These are phyloP conservation scores for Colletotrichum sp. DNA, from an alignment of 2,329 filamentous ascomycete species.

Conservation along the genomic window DNA sequence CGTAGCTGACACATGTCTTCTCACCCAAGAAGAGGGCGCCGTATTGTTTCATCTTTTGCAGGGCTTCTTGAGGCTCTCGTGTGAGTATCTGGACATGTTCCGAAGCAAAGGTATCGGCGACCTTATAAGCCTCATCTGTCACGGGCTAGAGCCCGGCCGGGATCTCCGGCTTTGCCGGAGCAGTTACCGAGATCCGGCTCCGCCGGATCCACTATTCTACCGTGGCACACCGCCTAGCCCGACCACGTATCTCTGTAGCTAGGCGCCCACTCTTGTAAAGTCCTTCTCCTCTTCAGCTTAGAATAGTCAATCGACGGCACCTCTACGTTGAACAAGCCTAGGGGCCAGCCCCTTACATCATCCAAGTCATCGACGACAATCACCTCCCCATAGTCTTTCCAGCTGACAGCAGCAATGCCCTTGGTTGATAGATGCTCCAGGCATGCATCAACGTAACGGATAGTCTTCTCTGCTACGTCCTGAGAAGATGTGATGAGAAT, in stretches of 20 bases:
- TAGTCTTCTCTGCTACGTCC: slow-evolving; percentile 39
- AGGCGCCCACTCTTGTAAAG: too few relatives aligned
- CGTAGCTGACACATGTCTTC: slow-evolving; percentile 57
- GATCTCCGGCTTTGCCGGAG: too few relatives aligned
- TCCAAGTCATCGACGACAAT: slow-evolving; percentile 44
- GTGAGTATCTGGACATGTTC: slow-evolving; percentile 59
- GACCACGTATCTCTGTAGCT: too few relatives aligned
- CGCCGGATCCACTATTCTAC: too few relatives aligned
- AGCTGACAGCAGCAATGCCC: slow-evolving; percentile 44
- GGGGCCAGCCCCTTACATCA: too few relatives aligned
- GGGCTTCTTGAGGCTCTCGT: slow-evolving; percentile 45
- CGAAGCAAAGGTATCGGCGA: slow-evolving; percentile 51
- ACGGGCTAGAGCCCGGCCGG: too few relatives aligned
- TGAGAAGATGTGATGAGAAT: slow-evolving; percentile 52
- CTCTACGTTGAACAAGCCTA: too few relatives aligned
- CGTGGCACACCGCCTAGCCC: too few relatives aligned
- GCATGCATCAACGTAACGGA: slow-evolving; percentile 38
- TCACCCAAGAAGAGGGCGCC: slow-evolving; percentile 55
- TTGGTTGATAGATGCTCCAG: slow-evolving; percentile 46
- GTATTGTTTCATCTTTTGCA: slow-evolving; percentile 55
- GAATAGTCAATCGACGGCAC: too few relatives aligned
- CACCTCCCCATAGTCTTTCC: slow-evolving; percentile 51
- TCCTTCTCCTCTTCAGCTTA: too few relatives aligned
- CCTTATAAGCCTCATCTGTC: slow-evolving; percentile 42
- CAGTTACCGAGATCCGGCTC: too few relatives aligned